Conservation (phyloP, 2,329 filamentous ascomycete species). For the Diaporthe caulivora region DNA sequence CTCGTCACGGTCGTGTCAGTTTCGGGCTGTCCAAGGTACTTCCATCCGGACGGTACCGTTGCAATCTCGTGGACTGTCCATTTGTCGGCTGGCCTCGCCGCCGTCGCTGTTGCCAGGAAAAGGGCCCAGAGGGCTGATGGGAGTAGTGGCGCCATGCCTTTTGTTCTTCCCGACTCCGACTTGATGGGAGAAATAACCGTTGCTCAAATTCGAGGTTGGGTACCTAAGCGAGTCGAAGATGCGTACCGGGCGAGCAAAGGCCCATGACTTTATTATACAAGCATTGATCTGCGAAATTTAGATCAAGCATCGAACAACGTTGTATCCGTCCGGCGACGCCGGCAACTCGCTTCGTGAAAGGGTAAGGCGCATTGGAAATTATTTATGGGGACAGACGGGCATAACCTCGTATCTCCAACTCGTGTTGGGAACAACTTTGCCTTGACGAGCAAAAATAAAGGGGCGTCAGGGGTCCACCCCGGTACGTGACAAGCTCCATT, state of each 20-base stretch:
- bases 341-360: not conserved
- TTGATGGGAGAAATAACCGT: not conserved
- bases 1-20: not conserved
- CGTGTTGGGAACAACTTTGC: conserved; percentile 6
- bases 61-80: conserved; percentile 6
- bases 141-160: conserved; percentile 2
- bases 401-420: conserved; percentile 5
- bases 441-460: not conserved
- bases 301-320: conserved; percentile 11
- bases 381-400: conserved; percentile 11
- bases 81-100: conserved; percentile 8
- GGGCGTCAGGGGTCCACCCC: not conserved
- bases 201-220: not conserved
- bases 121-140: conserved; percentile 23
- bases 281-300: not conserved
- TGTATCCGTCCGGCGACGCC: not conserved
- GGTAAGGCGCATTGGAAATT: conserved; percentile 12
- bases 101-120: conserved; percentile 6
- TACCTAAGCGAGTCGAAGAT: not conserved
- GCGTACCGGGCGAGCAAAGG: not conserved
- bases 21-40: conserved; percentile 7
- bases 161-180: not conserved
- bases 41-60: conserved; percentile 1
- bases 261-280: not conserved
- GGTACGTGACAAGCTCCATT: conserved; percentile 20